phyloP scores from a whole-genome alignment of 2,329 filamentous ascomycete genomes.

The Fusarium solani-melongenae region DNA sequence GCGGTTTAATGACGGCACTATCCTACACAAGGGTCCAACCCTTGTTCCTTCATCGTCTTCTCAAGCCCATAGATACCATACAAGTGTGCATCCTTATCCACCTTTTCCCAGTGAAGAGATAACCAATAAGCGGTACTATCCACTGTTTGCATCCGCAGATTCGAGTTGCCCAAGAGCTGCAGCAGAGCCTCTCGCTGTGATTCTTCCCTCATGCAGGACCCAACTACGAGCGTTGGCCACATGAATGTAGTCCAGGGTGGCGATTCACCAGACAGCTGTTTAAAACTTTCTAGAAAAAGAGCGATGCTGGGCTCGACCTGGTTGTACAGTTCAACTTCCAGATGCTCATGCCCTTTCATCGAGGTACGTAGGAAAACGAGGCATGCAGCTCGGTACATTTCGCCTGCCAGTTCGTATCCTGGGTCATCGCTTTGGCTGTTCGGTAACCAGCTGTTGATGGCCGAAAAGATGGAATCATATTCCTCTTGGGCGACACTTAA shows the following conservation, averaged over 20 bases:
- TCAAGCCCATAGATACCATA: neutral
- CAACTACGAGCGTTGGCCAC: conserved; percentile 9
- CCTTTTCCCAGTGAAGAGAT: neutral
- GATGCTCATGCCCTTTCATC: neutral
- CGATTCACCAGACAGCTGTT: neutral
- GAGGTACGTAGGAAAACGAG: neutral
- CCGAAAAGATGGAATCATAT: neutral
- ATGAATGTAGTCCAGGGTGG: conserved; percentile 10
- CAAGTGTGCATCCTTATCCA: neutral
- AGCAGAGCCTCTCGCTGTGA: neutral
- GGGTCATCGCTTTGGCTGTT: neutral
- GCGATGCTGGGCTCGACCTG: neutral
- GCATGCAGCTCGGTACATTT: neutral
- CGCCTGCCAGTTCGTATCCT: neutral
- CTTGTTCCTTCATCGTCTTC: neutral
- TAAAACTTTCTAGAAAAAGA: neutral
- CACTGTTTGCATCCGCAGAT: neutral
- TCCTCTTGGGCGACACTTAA: neutral
- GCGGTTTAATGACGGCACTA: neutral
- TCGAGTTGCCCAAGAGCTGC: neutral
- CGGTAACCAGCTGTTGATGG: neutral
- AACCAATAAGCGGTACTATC: neutral
- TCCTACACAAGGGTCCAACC: neutral
- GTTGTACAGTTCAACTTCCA: neutral
- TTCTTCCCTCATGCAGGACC: conserved; percentile 5